Evolutionary conservation across 202 grass and related monocot species (phyloP), one percentile per base, ranked within the genome.

Genomic region (Miscanthus sacchariflorus): DNA sequence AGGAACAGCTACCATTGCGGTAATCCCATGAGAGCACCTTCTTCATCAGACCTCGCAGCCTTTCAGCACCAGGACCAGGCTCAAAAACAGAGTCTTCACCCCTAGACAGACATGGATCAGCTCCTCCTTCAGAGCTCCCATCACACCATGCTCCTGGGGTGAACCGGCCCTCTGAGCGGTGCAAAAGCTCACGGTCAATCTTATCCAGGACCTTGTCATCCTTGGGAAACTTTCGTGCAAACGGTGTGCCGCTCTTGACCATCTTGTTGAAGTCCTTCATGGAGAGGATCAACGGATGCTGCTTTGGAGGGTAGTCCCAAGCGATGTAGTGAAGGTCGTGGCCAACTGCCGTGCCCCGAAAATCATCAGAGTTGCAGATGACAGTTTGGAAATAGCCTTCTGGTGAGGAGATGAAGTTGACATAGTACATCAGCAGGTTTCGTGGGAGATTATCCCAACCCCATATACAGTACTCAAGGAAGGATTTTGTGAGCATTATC

Each of bases 351-450:
- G 97, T 96, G 82, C 86, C 91, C 35, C 40, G 72, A 56, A 96
- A 99, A 68, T 92, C 84, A 12, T 87, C 83, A 7, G 93, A 89
- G 82, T 94, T 98, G 90, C 96, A 95, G 76, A 98, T 94, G 11
- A 94, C 93, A 7, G 92, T 95, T 79, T 98, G 96, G 77, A 95
- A 95, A 83, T 98, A 98, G 28, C 96, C 93, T 92, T 98, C 93
- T 19, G 96, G 96, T 13, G 93, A 98, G 23, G 93, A 98, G 73
- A 98, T 93, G 72, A 98, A 98, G 79, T 98, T 98, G 4, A 90
- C 91, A 36, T 98, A 95, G 90, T 95, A 98, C 96, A 98, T 95
- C 77, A 95, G 85, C 45, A 98, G 77, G 12, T 85, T 94, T 9
- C 90, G 90, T 14, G 64, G 97, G 67, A 99, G 94, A 58, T 96